Base-by-base conservation (phyloP, 2,329 filamentous ascomycete species). In the Penicillium decumbens region DNA sequence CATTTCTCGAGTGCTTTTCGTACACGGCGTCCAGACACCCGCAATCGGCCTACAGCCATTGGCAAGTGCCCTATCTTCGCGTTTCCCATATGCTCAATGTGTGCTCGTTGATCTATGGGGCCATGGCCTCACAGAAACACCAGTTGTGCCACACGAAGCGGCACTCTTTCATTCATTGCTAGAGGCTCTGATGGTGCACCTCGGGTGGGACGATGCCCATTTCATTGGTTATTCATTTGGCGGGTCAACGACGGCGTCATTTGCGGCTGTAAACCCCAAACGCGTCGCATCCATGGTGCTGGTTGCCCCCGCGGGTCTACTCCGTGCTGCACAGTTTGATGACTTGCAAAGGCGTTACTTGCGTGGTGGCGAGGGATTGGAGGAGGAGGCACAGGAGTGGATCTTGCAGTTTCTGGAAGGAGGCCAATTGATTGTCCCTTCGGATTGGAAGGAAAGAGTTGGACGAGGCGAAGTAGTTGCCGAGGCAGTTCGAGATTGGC, bases 211-310 rank as follows among this genome's bases (percentile, higher is more conserved):
- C 0, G 53, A 63, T 15, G 72, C 67, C 0, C 75, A 79, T 56
- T 42, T 80, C 0, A 46, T 81, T 0, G 76, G 77, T 0, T 81
- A 67, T 55, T 80, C 77, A 0, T 79, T 80, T 43, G 78, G 78
- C 9, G 75, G 66, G 1, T 61, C 68, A 0, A 61, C 72, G 0
- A 65, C 71, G 0, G 68, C 66, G 0, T 67, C 67, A 0, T 80
- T 75, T 41, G 64, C 68, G 0, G 63, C 65, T 0, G 55, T 58
- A 2, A 58, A 66, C 7, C 51, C 66, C 0, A 42, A 54, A 6
- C 58, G 63, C 0, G 70, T 72, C 4, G 47, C 52, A 9, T 72
- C 64, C 12, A 65, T 75, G 41, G 62, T 63, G 0, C 62, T 79
- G 0, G 59, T 80, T n/a, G 77, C 77, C 0, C 76, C 77, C 0